Base-by-base conservation (phyloP, 2,329 filamentous ascomycete genomes). In the Coniochaeta sp. region DNA sequence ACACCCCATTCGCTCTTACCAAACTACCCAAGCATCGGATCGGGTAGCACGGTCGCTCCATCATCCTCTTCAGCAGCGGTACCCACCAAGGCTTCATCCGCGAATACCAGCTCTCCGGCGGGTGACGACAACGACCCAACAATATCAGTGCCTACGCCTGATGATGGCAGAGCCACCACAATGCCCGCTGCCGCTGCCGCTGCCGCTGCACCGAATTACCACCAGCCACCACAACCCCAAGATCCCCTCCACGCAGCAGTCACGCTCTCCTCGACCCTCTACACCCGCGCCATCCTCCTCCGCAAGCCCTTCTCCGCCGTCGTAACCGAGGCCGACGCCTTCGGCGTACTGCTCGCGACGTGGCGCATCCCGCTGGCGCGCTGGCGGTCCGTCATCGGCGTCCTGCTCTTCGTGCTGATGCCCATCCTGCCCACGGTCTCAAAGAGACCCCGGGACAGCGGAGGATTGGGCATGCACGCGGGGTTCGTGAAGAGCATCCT, bases 401-500 rank as follows among this genome's bases (percentile, higher is more conserved):
- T 61, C 22, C 76, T 77, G 58, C 64, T 74, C 22, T 80, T 77
- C 74, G 67, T 77, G 36, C 69, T 76, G 64, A 62, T 76, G n/a
- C 70, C 72, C 6, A 68, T 79, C 17, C 69, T 74, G 17, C 74
- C 77, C 6, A 72, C 72, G 16, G 72, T 72, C 56, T 73, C 75
- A 58, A 65, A 67, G 7, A 70, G 68, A 19, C 43, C 43, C 6
- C 43, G 43, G 16, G 44, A 34, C 14, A 40, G 17, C 19, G 17
- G 34, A 6, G 34, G 34, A 12, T 14, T 60, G 16, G 7, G 9
- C 9, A 66, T 73, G 0, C 71, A 73, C 16, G 71, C 72, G 6
- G 71, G 76, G 12, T 76, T 78, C 58, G 70, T 76, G 63, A 78
- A 77, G 67, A 77, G 73, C 28, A 66, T 77, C 50, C 70, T 75